These are phyloP conservation scores for Aspergillus conjunctus DNA, from an alignment of 495 filamentous ascomycete species.

Conservation along the genomic window DNA sequence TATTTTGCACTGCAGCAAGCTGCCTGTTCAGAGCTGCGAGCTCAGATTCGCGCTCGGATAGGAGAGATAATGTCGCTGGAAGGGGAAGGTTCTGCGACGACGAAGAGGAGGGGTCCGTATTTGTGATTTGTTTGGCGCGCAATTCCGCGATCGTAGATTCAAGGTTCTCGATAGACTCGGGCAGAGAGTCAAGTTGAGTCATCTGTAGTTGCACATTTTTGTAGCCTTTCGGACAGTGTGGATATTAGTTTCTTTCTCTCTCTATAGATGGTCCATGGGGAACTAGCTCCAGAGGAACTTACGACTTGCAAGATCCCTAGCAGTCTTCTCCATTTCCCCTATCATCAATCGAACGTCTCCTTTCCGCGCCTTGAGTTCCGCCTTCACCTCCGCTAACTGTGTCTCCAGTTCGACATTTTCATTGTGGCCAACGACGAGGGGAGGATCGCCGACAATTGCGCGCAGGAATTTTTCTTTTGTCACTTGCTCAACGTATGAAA, in stretches of 20 bases:
- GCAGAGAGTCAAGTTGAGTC: conserved; percentile 59
- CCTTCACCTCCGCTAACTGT: conserved; percentile 70
- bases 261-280: background rate
- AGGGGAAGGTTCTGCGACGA: conserved; percentile 48
- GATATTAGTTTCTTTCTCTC: conserved; percentile 8
- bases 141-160: conserved; percentile 61
- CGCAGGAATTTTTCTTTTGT: conserved; percentile 94
- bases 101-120: conserved; percentile 36
- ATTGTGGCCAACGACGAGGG: conserved; percentile 74
- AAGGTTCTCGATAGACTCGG: conserved; percentile 62
- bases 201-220: conserved; percentile 66
- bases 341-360: conserved; percentile 75
- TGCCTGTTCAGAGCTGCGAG: conserved; percentile 67
- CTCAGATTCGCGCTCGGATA: conserved; percentile 61
- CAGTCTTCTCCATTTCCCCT: conserved; percentile 67
- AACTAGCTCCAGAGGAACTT: conserved; percentile 20
- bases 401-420: conserved; percentile 83
- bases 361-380: conserved; percentile 74
- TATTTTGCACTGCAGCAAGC: conserved; percentile 62
- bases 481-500: conserved; percentile 80
- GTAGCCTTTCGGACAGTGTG: conserved; percentile 47
- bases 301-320: conserved; percentile 58
- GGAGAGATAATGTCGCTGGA: conserved; percentile 38
- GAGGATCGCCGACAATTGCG: conserved; percentile 89
- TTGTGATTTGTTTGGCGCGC: conserved; percentile 46